phyloP scores from a whole-genome alignment of 1,284 basidiomycete species.

The Trichosporon sp. region DNA sequence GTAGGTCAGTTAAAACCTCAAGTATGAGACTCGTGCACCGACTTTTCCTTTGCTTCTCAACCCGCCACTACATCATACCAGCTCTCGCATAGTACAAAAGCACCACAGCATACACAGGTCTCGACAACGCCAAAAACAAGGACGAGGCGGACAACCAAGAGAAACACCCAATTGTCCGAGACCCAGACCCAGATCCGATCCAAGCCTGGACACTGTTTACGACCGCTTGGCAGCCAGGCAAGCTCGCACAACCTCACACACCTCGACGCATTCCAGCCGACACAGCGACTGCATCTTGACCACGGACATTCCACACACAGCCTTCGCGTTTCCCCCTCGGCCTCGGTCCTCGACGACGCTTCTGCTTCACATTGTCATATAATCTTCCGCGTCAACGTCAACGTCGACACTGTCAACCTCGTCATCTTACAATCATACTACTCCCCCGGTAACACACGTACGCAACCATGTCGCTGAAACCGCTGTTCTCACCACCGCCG shows the following conservation, averaged over 20 bases:
- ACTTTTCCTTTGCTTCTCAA: background rate
- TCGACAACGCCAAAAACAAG: background rate
- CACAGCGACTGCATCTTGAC: background rate
- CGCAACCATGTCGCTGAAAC: conserved; percentile 4
- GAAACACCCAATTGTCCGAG: background rate
- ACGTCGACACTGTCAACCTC: background rate
- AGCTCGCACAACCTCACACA: background rate
- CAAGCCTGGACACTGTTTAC: conserved; percentile 2
- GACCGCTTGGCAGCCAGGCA: background rate
- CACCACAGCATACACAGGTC: background rate
- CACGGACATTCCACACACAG: conserved; percentile 2
- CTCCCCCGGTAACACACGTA: background rate
- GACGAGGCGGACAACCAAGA: background rate
- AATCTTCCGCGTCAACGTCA: background rate
- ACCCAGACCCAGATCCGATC: background rate
- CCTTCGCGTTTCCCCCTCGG: background rate
- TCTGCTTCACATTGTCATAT: background rate
- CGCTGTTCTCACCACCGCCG: conserved; percentile 11
- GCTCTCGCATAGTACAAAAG: conserved; percentile 3
- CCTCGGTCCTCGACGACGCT: background rate
- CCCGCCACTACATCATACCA: background rate
- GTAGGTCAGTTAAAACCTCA: background rate
- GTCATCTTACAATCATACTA: background rate
- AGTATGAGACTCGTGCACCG: background rate
- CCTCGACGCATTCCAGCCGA: background rate